Conservation (phyloP, 805 yeast species). For the Yarrowia deformans region DNA sequence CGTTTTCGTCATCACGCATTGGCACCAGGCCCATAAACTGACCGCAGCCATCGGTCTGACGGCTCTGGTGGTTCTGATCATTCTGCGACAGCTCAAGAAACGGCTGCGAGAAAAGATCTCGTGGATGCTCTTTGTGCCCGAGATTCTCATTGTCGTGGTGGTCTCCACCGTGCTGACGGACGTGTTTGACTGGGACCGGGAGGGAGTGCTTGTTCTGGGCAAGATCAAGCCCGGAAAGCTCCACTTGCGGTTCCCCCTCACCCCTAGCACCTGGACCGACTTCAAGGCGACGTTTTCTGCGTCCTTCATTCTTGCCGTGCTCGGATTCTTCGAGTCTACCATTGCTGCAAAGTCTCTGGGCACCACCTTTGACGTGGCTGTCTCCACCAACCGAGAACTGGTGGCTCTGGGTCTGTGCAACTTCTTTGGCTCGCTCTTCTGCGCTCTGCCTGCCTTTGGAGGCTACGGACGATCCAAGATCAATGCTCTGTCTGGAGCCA, state of each 20-base stretch:
- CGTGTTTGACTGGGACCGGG: constrained; percentile 48
- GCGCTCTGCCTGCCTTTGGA: constrained; percentile 88
- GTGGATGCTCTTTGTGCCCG: constrained; percentile 75
- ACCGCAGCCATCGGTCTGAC: constrained; percentile 66
- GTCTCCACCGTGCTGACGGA: constrained; percentile 63
- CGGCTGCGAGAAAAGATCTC: constrained; percentile 50
- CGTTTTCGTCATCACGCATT: constrained; percentile 61
- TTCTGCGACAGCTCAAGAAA: constrained; percentile 55
- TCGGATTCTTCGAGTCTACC: constrained; percentile 92
- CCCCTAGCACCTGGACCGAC: constrained; percentile 55
- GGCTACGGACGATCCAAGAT: constrained; percentile 94
- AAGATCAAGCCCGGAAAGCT: constrained; percentile 61
- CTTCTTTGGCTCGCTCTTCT: constrained; percentile 60
- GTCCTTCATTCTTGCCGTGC: constrained; percentile 76
- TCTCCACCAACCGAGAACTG: constrained; percentile 87
- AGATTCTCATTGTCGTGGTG: constrained; percentile 77
- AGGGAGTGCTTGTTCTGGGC: constrained; percentile 76
- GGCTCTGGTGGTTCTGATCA: constrained; percentile 58
- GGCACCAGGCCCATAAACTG: constrained; percentile 58
- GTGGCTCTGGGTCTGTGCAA: constrained; percentile 88
- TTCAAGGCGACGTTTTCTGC: constrained; percentile 68
- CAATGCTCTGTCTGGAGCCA: constrained; percentile 86
- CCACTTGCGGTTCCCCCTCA: constrained; percentile 66
- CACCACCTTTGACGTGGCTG: constrained; percentile 62
- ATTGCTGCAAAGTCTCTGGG: constrained; percentile 91